Evolutionary conservation across 2,329 filamentous ascomycete genomes (phyloP).

Genomic region (Beauveria pseudobassiana): DNA sequence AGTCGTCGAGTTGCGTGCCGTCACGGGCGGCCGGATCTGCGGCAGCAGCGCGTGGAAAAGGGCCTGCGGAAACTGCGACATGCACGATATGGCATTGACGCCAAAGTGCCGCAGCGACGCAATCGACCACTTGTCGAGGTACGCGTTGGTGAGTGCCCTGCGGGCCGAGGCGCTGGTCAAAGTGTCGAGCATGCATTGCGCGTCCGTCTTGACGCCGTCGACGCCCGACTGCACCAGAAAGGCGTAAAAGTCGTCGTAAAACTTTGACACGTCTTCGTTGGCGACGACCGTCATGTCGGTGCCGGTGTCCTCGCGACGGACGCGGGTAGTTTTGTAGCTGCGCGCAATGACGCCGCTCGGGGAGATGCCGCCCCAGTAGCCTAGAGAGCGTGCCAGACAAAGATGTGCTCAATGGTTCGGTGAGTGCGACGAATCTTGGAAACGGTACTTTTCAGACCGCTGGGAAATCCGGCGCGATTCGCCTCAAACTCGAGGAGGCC

Average conservation of each 20-base stretch:
- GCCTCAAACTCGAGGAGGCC: constrained; percentile 84
- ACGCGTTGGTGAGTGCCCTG: constrained; percentile 62
- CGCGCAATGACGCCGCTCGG: constrained; percentile 65
- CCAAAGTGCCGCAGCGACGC: constrained; percentile 72
- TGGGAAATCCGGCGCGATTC: constrained; percentile 68
- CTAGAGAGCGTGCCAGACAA: constrained; percentile 89
- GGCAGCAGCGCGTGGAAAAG: constrained; percentile 80
- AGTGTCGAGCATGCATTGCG: constrained; percentile 81
- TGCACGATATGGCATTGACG: constrained; percentile 78
- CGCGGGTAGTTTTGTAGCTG: constrained; percentile 66
- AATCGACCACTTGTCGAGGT: constrained; percentile 81
- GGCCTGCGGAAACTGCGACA: constrained; percentile 83
- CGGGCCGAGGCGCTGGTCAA: constrained; percentile 61
- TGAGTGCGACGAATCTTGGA: constrained; percentile 60
- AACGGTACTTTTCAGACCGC: constrained; percentile 67
- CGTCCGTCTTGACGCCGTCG: constrained; percentile 88
- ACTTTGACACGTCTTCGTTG: constrained; percentile 62
- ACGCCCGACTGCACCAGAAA: constrained; percentile 71
- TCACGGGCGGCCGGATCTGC: constrained; percentile 62
- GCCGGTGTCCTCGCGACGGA: constrained; percentile 41
- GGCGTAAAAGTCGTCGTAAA: constrained; percentile 87
- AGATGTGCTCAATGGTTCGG: constrained; percentile 70
- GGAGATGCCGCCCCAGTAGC: constrained; percentile 89
- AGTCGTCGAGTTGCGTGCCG: constrained; percentile 84
- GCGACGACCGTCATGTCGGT: constrained; percentile 62